Base-by-base conservation (phyloP, 1,284 basidiomycete species). In the Fomes fomentarius region DNA sequence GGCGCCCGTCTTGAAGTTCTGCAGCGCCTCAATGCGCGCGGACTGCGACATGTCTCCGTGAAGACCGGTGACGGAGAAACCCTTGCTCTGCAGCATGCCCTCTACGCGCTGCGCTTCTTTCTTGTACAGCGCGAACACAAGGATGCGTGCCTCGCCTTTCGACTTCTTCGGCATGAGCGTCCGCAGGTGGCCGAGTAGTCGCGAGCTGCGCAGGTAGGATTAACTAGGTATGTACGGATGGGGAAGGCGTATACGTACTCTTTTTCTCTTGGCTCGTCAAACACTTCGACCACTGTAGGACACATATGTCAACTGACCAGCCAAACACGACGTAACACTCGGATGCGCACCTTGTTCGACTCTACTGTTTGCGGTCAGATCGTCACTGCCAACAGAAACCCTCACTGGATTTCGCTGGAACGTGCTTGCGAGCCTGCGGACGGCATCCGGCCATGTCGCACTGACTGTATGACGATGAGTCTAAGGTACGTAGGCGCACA, bases 51-150 rank as follows among this genome's bases (percentile, higher is more conserved):
- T 82, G 71, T 99, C 96, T 2, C 96, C 96, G 69, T 98, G 95
- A 49, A 98, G 81, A 3, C 89, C 89, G 6, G 85, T 89, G n/a
- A 97, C 95, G 38, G 83, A 76, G 77, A 91, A 96, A 3, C 94
- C 94, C 34, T 88, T 85, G 39, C 87, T 78, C 49, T 81, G 77
- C 17, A 99, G 84, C 62, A 85, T 92, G 64, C 84, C 78, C 69
- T 96, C 94, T 4, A 99, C 87, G 15, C 97, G 84, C 42, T 92
- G 84, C 1, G 96, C 93, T 74, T 99, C 95, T 71, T 95, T 96
- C 76, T 99, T 99, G 81, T 99, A 99, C 42, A 99, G 79, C 1
- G 93, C 96, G 71, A 99, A 99, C 40, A 99, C 85, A 40, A 99
- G 84, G 55, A 95, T 85, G 50, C 93, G 92, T 11, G 89, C 73